These are phyloP conservation scores for Cudoniella acicularis DNA, from an alignment of 495 filamentous ascomycete genomes.

Conservation along the genomic window DNA sequence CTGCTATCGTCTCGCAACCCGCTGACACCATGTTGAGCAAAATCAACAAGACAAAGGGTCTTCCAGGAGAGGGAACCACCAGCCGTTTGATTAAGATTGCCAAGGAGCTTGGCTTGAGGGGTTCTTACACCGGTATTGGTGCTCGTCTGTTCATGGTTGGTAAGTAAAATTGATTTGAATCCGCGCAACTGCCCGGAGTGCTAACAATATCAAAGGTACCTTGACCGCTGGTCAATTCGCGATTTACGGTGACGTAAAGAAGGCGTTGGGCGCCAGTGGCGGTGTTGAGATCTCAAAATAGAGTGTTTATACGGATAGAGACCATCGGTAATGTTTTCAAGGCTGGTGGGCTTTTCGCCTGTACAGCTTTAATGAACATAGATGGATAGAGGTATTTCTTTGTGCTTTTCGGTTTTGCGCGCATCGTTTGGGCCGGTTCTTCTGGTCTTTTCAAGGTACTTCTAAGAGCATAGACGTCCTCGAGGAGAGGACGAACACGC, in stretches of 20 bases:
- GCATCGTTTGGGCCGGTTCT: conserved; percentile 20
- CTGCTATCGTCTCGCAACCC: conserved; percentile 93
- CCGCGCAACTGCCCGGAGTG: no score
- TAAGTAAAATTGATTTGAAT: conserved; percentile 1
- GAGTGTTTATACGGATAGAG: conserved; percentile 3
- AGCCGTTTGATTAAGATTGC: conserved; percentile 92
- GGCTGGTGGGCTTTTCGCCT: conserved; percentile 1
- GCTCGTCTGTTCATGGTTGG: conserved; percentile 84
- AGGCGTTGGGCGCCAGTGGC: conserved; percentile 61
- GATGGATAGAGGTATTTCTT: conserved; percentile 7
- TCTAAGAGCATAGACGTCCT: conserved; percentile 21
- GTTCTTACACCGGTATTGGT: conserved; percentile 88
- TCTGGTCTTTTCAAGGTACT: conserved; percentile 6
- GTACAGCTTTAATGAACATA: background rate
- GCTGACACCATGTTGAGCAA: conserved; percentile 99
- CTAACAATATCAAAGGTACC: no score
- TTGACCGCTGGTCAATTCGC: conserved; percentile 93
- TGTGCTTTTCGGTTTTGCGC: conserved; percentile 4
- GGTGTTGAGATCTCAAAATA: conserved; percentile 71
- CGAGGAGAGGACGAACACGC: conserved; percentile 5
- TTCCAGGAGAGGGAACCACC: conserved; percentile 90
- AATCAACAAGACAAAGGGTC: conserved; percentile 99
- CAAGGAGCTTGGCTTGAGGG: conserved; percentile 86
- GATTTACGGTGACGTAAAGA: conserved; percentile 83
- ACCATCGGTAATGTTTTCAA: background rate